Evolutionary conservation across 2,329 filamentous ascomycete species (phyloP), one percentile per base, ranked within the genome.

Genomic region (Drechslera avenae): DNA sequence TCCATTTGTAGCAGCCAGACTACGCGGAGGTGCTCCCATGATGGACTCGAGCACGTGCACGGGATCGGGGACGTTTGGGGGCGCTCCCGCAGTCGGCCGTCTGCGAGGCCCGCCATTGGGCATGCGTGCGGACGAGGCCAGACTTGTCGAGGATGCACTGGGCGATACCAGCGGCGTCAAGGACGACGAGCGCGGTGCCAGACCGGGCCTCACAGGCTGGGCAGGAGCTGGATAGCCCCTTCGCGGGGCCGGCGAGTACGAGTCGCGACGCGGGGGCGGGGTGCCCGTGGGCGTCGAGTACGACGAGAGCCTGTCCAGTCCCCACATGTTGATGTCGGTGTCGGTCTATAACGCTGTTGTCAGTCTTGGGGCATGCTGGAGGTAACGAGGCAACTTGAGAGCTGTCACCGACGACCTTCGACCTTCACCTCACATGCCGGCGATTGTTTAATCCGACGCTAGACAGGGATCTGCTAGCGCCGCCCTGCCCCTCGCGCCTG

Each of bases 251-350:
- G 90, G 88, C 57, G 90, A 91, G 68, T 85, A 88, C 41, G 87
- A 79, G 69, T 90, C 85, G 71, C 82, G 86, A 52, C 81, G 80
- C 30, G 53, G 85, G 77, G 67, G 85, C 47, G 85, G 83, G 51
- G 85, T 84, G 57, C 83, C 81, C 49, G 83, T 79, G 75, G 84
- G 78, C 72, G 83, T 85, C 50, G 86, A 83, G 73, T 88, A 86
- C 64, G 83, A 86, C 59, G 88, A 87, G 60, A 96, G 85, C 72
- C 91, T 88, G 78, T 96, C 91, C 69, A 95, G 85, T 2, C 69
- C 69, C 91, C 91, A 96, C 90, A 96, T 96, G 50, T 51, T 69
- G 32, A 63, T 46, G n/a, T n/a, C n/a, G 28, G 44, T 23, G 17
- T 9, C 18, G 17, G 43, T n/a, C 17, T 33, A 14, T 34, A 18